phyloP scores from a whole-genome alignment of 1,284 basidiomycete genomes.

The Wolfiporia cocos region DNA sequence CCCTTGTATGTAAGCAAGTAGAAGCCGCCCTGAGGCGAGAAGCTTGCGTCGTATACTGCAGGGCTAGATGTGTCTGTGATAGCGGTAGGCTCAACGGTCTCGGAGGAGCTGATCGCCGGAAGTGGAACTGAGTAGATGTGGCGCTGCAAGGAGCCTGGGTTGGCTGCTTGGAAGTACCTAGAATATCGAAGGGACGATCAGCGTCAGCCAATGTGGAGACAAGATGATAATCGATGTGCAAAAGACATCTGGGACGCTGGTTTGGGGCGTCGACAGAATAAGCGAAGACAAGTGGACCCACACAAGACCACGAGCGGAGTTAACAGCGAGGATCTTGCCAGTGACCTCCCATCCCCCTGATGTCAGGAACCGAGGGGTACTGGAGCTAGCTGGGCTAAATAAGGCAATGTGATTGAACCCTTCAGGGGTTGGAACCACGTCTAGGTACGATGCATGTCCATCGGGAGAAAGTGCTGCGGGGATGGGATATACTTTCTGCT shows the following conservation, averaged over 20 bases:
- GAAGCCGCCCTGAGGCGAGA: constrained; percentile 82
- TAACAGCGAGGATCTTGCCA: constrained; percentile 66
- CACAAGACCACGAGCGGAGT: constrained; percentile 64
- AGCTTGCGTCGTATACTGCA: constrained; percentile 62
- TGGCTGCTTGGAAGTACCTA: constrained; percentile 88
- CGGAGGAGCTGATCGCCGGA: constrained; percentile 33
- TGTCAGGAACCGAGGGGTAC: constrained; percentile 77
- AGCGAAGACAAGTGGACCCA: constrained; percentile 34
- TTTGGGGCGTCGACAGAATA: constrained; percentile 1
- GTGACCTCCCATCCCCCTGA: constrained; percentile 89
- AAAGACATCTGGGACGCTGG: not conserved
- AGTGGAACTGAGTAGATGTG: constrained; percentile 78
- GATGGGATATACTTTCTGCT: constrained; percentile 57
- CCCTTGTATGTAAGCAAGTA: constrained; percentile 81
- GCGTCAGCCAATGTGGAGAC: too few relatives aligned
- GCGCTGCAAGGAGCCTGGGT: constrained; percentile 76
- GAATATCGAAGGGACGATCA: not conserved
- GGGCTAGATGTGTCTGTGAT: constrained; percentile 63
- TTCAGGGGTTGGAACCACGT: constrained; percentile 73
- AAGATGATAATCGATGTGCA: not conserved
- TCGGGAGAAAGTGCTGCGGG: constrained; percentile 37
- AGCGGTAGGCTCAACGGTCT: constrained; percentile 37
- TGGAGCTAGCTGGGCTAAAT: constrained; percentile 70
- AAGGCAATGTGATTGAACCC: constrained; percentile 90
- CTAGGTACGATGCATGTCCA: constrained; percentile 67